These are phyloP conservation scores for Amyloporia xantha DNA, from an alignment of 768 basidiomycete genomes.

Conservation along the genomic window DNA sequence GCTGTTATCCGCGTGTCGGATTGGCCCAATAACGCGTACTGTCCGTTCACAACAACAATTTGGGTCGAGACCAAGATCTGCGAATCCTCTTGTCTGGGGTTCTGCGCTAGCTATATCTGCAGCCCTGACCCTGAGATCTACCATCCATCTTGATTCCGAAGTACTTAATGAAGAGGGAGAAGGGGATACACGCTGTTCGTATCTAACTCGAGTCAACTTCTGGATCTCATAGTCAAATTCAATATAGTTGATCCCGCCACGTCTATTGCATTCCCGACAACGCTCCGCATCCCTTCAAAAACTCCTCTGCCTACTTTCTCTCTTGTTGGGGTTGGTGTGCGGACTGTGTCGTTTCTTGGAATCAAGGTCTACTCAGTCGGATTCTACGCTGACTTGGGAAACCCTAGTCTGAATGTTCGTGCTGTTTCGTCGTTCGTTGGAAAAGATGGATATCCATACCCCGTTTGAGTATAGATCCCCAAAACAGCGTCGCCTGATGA, in stretches of 20 bases:
- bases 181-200: conserved; percentile 17
- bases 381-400: conserved; percentile 81
- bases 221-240: not conserved
- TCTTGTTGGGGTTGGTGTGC: conserved; percentile 78
- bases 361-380: conserved; percentile 87
- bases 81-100: conserved; percentile 11
- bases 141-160: conserved; percentile 42
- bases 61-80: not conserved
- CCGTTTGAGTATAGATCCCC: conserved; percentile 38
- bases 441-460: not conserved
- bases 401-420: conserved; percentile 52
- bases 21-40: not conserved
- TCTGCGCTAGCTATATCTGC: conserved; percentile 27
- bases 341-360: conserved; percentile 83
- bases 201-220: not conserved
- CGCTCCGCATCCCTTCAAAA: conserved; percentile 57
- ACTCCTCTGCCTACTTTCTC: conserved; percentile 54
- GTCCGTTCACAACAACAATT: not conserved
- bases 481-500: conserved; percentile 53
- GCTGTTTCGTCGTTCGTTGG: not conserved
- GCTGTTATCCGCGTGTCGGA: not conserved
- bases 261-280: conserved; percentile 65
- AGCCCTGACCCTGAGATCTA: conserved; percentile 21
- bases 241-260: conserved; percentile 67
- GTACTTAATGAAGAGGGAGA: conserved; percentile 8